Evolutionary conservation across 2,329 filamentous ascomycete species (phyloP), one percentile per base, ranked within the genome.

Genomic region (Drechmeria coniospora): DNA sequence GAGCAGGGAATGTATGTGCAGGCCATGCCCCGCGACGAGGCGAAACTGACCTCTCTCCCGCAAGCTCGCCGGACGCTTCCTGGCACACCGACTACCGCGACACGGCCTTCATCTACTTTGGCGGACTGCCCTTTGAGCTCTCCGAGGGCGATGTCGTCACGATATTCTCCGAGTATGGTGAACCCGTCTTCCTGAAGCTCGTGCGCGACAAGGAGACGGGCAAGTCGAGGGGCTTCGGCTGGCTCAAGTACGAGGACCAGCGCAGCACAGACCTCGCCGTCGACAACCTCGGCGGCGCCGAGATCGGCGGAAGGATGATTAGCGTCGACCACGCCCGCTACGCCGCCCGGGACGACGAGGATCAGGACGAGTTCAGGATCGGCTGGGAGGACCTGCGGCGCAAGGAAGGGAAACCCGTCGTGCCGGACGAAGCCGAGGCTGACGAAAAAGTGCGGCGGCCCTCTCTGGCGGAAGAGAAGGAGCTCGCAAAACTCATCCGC

Each of bases 21-120:
- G 10, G 6, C 9, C 23, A 14, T 28, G 10, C 14, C 25, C 23
- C 23, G 32, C 18, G 27, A 16, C 20, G 23, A 13, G 20, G 19
- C 30, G 27, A 21, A 36, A 23, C 27, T 32, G 19, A 32, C 50
- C 49, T 38, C 52, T 36, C 21, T 26, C 15, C 23, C 22, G 28
- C 22, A 43, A 86, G 83, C 41, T 67, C 77, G 3, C 77, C 86
- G 23, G 75, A 84, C 55, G 87, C 79, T 37, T 94, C 87, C 32
- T 95, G 87, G 87, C 87, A 95, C 51, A 77, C 79, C 51, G 92
- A 98, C 61, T 98, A 95, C 57, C 81, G 83, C 57, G 90, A 92
- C 59, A 95, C 90, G 2, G 92, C 90, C 33, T 98, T 87, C 53
- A 63, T 98, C 49, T 93, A 94, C 63, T 86, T 98, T 41, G 92